Conservation (phyloP, 1,284 basidiomycete genomes). For the Pterula multifida region DNA sequence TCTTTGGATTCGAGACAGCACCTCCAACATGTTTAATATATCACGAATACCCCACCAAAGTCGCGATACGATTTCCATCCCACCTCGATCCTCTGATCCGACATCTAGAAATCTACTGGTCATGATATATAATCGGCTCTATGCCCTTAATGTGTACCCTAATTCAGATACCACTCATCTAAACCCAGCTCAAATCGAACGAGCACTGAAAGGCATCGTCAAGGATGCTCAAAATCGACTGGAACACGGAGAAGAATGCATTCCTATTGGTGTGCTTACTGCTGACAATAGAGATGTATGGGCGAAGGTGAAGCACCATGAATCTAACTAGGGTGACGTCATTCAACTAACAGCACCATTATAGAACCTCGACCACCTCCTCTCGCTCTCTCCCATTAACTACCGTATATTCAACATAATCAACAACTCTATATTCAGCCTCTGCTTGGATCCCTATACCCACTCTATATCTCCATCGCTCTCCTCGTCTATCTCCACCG, state of each 20-base stretch:
- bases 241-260: constrained; percentile 38
- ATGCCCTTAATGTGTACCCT: constrained; percentile 60
- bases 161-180: constrained; percentile 15
- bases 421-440: constrained; percentile 65
- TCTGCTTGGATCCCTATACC: constrained; percentile 56
- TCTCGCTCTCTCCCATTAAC: constrained; percentile 60
- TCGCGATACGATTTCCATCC: constrained; percentile 53
- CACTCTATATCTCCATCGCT: constrained; percentile 28
- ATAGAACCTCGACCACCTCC: constrained; percentile 64
- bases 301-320: constrained; percentile 48
- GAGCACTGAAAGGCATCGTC: constrained; percentile 53
- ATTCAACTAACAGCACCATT: constrained; percentile 9
- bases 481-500: constrained; percentile 16
- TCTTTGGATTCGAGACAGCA: constrained; percentile 50
- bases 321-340: not conserved
- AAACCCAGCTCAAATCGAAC: constrained; percentile 44
- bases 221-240: constrained; percentile 52
- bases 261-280: constrained; percentile 64
- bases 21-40: constrained; percentile 62
- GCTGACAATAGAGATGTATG: constrained; percentile 78
- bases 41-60: constrained; percentile 57
- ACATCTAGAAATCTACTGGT: constrained; percentile 56
- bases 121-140: constrained; percentile 74
- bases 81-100: constrained; percentile 30
- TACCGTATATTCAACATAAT: constrained; percentile 46